Base-by-base conservation (phyloP, 2,329 filamentous ascomycete genomes). In the Microdochium bolleyi region DNA sequence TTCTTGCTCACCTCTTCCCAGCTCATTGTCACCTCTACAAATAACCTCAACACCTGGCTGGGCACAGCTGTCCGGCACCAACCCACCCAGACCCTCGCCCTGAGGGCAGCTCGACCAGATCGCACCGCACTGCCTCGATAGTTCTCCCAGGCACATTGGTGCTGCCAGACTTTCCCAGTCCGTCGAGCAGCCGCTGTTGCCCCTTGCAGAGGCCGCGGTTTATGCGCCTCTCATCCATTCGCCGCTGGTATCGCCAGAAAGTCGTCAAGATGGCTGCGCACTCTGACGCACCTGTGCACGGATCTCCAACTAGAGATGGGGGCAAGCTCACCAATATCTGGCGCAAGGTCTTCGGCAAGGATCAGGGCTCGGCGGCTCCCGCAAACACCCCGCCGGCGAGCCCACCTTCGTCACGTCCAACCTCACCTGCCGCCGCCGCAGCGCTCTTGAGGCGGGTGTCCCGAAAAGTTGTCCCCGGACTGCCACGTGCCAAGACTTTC, bases 401-500 rank as follows among this genome's bases (percentile, higher is more conserved):
- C 44, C 55, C 60, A n/a, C 59, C 55, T 22, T 44, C 58, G 32
- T 60, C 60, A 38, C 54, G 60, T 49, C 58, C 46, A 49, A 48
- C 37, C 37, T 34, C 22, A 14, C 32, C 41, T 16, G 41, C 41
- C n/a, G 34, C 58, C 13, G 55, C 51, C 38, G 62, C 66, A 22
- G 69, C 68, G 46, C 54, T 73, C 49, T 67, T 71, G 22, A 71
- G 72, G 52, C 74, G 74, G 55, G 66, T 70, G 55, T 73, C 73
- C 27, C 70, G 82, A 59, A 83, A 78, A 62, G 88, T 90, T n/a
- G 83, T 92, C 16, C 87, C 90, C 19, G 86, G 87, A 16, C 72
- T 96, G 37, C 89, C 90, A 38, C 82, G 89, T 49, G 76, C 84
- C 3, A 82, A 86, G 61, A 95, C 89, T 0, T 91, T 95, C 70